Base-by-base conservation (phyloP, 495 filamentous ascomycete genomes). In the Clohesyomyces aquaticus region DNA sequence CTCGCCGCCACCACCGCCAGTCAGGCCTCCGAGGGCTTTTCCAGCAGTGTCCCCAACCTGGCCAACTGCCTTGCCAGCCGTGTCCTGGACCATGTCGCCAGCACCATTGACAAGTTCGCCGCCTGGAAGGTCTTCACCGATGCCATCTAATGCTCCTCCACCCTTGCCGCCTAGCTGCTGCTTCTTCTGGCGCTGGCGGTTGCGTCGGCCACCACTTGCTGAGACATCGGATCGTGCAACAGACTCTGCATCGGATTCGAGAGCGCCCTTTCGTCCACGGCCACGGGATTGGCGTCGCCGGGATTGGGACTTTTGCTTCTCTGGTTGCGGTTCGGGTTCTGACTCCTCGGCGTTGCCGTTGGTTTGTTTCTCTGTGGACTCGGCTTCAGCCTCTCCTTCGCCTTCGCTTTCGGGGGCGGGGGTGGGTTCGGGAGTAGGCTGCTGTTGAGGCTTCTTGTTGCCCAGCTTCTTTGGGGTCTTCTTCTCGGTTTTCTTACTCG, bases 381-480 rank as follows among this genome's bases (percentile, higher is more conserved):
- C 61, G 22, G 54, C 70, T 46, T 72, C 69, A 56, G 63, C 72
- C 45, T 68, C 69, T 47, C 56, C 71, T 64, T 72, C 72, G 23
- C 28, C 71, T 26, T 76, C 68, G 54, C 63, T 72, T 62, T 75
- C 72, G 26, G 48, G 66, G 43, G 52, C 67, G 57, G 66, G 63
- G 38, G 70, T 70, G 47, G 68, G 43, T 43, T 73, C 76, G 57
- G 76, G 75, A 46, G 75, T 77, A 25, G 75, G 73, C 56, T 78
- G 72, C 55, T 78, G 76, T 55, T 71, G 70, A 19, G 63, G 59
- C 50, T 71, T 69, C 71, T 76, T 75, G 38, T 45, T 47, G 63
- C 75, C 74, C 27, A 78, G 65, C 69, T 78, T 78, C 68, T 77
- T 75, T 9, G 76, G 76, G 18, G 72, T 71, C 52, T 72, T 71